Percentiles rank a stretch among this genome's conserved stretches.
Conservation (phyloP, 2,329 filamentous ascomycete genomes). For the Xylogone sp. region DNA sequence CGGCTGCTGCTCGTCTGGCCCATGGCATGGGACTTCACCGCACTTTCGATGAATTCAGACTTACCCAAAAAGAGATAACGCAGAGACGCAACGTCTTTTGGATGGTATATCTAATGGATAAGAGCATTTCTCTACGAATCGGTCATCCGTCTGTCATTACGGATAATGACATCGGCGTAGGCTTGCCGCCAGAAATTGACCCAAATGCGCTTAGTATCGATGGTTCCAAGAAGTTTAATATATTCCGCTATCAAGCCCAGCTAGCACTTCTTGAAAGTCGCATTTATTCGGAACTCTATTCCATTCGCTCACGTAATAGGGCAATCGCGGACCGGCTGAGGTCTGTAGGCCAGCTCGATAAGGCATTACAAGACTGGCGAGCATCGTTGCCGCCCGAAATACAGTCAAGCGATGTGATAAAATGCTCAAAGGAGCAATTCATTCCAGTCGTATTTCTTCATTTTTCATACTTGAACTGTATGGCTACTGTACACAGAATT, state of each 20-base stretch:
- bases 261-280: conserved; percentile 7
- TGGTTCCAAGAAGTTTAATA: not conserved
- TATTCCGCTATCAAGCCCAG: conserved; percentile 4
- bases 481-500: conserved; percentile 3
- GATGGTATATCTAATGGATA: conserved; percentile 6
- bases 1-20: conserved; percentile 5
- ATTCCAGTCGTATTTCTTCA: conserved; percentile 8
- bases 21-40: conserved; percentile 6
- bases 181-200: conserved; percentile 1
- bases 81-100: conserved; percentile 7
- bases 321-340: conserved; percentile 4
- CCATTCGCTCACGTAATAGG: conserved; percentile 1
- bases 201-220: not conserved
- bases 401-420: conserved; percentile 2
- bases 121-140: conserved; percentile 4
- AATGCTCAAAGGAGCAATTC: conserved; percentile 6
- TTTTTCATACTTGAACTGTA: conserved; percentile 7
- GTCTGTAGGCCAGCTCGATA: conserved; percentile 5
- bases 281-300: conserved; percentile 9
- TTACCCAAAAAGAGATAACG: not conserved
- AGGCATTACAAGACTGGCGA: conserved; percentile 8
- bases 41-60: conserved; percentile 1
- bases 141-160: conserved; percentile 5
- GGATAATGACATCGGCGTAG: conserved; percentile 8
- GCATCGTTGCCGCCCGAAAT: conserved; percentile 6